A percentile compares a stretch with the other conserved stretches of the same genome.
These are phyloP conservation scores for Suhomyces atakaporum DNA, from an alignment of 1,139 yeast genomes.

Conservation along the genomic window DNA sequence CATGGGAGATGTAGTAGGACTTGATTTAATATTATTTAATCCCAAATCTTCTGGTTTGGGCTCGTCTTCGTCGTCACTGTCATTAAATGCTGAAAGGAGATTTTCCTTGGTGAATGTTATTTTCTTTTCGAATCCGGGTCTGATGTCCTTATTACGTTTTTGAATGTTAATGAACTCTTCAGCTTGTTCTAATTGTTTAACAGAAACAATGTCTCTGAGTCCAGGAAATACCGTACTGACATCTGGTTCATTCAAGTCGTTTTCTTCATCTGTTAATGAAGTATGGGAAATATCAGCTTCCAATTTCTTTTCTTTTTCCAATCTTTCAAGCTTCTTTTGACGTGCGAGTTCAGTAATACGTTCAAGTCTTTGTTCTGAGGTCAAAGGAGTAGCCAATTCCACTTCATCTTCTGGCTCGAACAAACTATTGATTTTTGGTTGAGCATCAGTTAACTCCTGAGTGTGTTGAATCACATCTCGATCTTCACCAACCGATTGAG, in stretches of 20 bases:
- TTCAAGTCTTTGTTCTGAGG: constrained; percentile 25
- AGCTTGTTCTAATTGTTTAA: constrained; percentile 34
- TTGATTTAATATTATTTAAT: constrained; percentile 18
- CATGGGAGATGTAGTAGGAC: constrained; percentile 43
- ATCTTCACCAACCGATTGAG: background rate
- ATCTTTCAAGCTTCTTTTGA: constrained; percentile 25
- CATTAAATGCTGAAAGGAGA: constrained; percentile 37
- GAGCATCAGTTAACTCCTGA: constrained; percentile 4
- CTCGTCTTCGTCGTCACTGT: constrained; percentile 26
- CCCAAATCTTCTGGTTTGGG: constrained; percentile 12
- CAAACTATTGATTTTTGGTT: constrained; percentile 1
- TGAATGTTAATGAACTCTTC: constrained; percentile 41
- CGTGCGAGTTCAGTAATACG: constrained; percentile 27
- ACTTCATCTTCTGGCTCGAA: constrained; percentile 11
- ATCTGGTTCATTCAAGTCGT: constrained; percentile 31
- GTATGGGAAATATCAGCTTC: constrained; percentile 38
- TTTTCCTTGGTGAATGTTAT: constrained; percentile 33
- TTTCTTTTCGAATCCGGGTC: constrained; percentile 35
- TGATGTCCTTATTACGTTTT: constrained; percentile 35
- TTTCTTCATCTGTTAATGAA: constrained; percentile 46
- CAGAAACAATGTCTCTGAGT: constrained; percentile 18
- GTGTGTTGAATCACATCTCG: background rate
- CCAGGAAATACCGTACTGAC: constrained; percentile 22
- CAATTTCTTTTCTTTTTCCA: constrained; percentile 24
- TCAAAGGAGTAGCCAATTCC: constrained; percentile 12